These are phyloP conservation scores for Chytridium lagenaria DNA, from an alignment of 371 early-diverging fungal species.

Conservation along the genomic window DNA sequence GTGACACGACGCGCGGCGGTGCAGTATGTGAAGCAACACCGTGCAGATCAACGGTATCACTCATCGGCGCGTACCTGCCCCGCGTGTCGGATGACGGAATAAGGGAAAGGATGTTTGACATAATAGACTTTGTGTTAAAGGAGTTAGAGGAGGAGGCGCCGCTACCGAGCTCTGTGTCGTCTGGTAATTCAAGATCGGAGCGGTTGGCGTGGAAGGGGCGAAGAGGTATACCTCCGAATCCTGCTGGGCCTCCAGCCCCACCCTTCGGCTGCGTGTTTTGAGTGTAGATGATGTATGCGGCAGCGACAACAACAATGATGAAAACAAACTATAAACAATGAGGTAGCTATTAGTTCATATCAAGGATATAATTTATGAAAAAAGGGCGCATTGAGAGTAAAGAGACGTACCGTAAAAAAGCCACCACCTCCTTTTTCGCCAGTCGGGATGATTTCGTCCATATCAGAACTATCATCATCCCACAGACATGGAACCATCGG, in stretches of 20 bases:
- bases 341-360: background rate
- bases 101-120: background rate
- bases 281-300: background rate
- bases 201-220: conserved; percentile 7
- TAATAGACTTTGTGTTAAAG: background rate
- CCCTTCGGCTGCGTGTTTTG: background rate
- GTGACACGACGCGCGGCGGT: background rate
- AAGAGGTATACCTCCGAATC: background rate
- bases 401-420: background rate
- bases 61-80: background rate
- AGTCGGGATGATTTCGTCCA: background rate
- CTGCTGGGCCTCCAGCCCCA: background rate
- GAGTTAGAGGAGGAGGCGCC: background rate
- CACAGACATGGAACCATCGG: background rate
- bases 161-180: background rate
- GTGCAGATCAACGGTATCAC: background rate
- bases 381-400: no score
- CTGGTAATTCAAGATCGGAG: conserved; percentile 5
- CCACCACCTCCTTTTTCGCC: background rate
- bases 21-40: background rate
- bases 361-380: no score
- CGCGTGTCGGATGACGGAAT: background rate
- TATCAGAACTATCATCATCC: background rate
- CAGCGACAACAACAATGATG: background rate
- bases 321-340: background rate